Percentiles rank a stretch among this genome's conserved stretches.
Conservation (phyloP, 495 filamentous ascomycete species). For the Penicillium flavigenum region DNA sequence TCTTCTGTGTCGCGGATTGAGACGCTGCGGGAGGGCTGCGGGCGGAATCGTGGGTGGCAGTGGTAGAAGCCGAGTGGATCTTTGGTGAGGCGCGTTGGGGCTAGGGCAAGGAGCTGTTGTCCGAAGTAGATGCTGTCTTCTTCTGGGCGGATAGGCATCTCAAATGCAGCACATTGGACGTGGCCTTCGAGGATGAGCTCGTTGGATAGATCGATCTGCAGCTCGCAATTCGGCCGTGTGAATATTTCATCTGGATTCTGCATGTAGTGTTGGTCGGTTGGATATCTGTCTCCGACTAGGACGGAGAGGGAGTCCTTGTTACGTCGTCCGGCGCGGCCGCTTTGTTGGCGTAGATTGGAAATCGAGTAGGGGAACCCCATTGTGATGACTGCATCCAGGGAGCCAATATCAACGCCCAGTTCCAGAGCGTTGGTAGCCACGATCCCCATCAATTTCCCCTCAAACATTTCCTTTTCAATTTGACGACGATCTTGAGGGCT, state of each 20-base stretch:
- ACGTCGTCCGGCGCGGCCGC: conserved; percentile 84
- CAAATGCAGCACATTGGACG: conserved; percentile 91
- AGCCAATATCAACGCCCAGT: conserved; percentile 93
- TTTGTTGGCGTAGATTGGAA: conserved; percentile 91
- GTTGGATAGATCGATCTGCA: conserved; percentile 89
- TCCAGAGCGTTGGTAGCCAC: conserved; percentile 92
- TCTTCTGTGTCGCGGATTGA: conserved; percentile 92
- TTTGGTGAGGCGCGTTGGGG: conserved; percentile 68
- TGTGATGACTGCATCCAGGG: conserved; percentile 89
- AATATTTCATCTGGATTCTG: conserved; percentile 96
- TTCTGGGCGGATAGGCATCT: conserved; percentile 81
- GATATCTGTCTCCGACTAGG: conserved; percentile 86
- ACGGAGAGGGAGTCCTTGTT: conserved; percentile 94
- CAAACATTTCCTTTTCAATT: conserved; percentile 97
- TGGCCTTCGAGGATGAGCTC: conserved; percentile 90
- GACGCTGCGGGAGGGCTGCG: conserved; percentile 77
- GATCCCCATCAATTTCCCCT: conserved; percentile 89
- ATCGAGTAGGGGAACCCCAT: conserved; percentile 95
- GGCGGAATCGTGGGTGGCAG: conserved; percentile 84
- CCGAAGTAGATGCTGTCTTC: conserved; percentile 82
- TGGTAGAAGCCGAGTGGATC: conserved; percentile 83
- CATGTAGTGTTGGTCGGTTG: conserved; percentile 97
- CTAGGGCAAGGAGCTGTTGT: conserved; percentile 67
- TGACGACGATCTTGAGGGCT: conserved; percentile 86
- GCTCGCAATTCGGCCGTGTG: conserved; percentile 80